Conservation (phyloP, 352 stramenopile species). For the Globisporangium spinosum region DNA sequence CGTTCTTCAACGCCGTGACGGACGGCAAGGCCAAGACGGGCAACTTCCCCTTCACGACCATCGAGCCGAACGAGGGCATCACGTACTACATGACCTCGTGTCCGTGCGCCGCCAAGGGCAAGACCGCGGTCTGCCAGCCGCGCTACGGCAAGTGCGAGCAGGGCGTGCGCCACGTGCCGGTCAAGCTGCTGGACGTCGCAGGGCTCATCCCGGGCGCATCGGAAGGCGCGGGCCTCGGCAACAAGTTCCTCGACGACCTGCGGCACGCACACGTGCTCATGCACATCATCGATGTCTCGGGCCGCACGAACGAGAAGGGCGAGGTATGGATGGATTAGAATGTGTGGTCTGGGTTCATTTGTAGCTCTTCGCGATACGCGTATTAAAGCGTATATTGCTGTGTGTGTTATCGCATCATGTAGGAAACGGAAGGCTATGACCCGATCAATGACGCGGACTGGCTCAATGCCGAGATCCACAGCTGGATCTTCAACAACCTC, state of each 20-base stretch:
- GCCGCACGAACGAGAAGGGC: conserved; percentile 88
- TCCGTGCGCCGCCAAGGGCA: conserved; percentile 63
- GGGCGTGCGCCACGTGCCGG: conserved; percentile 70
- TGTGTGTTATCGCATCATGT: background rate
- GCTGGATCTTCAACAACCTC: conserved; percentile 88
- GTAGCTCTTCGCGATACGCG: background rate
- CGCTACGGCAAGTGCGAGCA: conserved; percentile 77
- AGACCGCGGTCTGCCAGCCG: conserved; percentile 58
- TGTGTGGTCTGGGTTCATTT: background rate
- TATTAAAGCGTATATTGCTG: background rate
- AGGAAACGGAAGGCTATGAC: conserved; percentile 81
- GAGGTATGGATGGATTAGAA: conserved; percentile 22
- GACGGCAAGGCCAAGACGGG: conserved; percentile 85
- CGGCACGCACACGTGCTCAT: conserved; percentile 87
- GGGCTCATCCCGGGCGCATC: conserved; percentile 81
- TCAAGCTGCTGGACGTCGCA: conserved; percentile 84
- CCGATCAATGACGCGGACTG: conserved; percentile 88
- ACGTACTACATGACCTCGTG: conserved; percentile 87
- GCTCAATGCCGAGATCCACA: conserved; percentile 83
- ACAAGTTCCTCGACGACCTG: conserved; percentile 96
- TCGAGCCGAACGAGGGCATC: conserved; percentile 87
- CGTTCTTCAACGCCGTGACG: conserved; percentile 89
- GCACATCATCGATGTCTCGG: conserved; percentile 89
- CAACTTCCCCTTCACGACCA: conserved; percentile 90
- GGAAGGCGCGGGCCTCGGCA: conserved; percentile 94